Conservation (phyloP, 345 rosid genomes). For the Citropsis articulata region DNA sequence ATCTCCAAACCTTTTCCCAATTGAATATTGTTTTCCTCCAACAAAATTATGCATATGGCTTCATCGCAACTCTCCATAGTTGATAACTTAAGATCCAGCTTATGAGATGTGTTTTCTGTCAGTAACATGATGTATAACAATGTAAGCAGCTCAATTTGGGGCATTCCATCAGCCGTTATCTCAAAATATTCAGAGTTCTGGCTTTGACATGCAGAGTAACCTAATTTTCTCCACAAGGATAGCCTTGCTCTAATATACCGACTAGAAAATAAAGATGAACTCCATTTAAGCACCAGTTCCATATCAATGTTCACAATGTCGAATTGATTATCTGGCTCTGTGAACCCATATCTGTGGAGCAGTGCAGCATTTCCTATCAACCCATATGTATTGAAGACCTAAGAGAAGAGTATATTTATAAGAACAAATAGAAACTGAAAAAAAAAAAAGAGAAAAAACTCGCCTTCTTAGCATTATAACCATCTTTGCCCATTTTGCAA, state of each 20-base stretch:
- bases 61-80: slow-evolving; percentile 26
- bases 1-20: slow-evolving; percentile 32
- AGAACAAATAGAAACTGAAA: neutral
- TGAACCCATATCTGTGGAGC: slow-evolving; percentile 90
- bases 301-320: slow-evolving; percentile 84
- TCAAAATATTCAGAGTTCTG: slow-evolving; percentile 75
- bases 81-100: slow-evolving; percentile 48
- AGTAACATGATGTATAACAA: slow-evolving; percentile 57
- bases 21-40: slow-evolving; percentile 29
- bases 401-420: neutral
- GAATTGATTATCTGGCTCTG: slow-evolving; percentile 67
- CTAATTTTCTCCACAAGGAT: slow-evolving; percentile 66
- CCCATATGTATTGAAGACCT: slow-evolving; percentile 92
- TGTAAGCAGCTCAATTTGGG: slow-evolving; percentile 67
- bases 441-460: neutral
- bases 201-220: slow-evolving; percentile 57
- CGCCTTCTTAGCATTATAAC: neutral
- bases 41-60: slow-evolving; percentile 28
- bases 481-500: neutral
- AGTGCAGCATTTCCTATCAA: slow-evolving; percentile 78
- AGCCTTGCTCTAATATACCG: slow-evolving; percentile 65
- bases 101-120: slow-evolving; percentile 43
- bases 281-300: slow-evolving; percentile 71
- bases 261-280: slow-evolving; percentile 52
- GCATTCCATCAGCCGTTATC: slow-evolving; percentile 64